Evolutionary conservation across 148 eudicot species (phyloP), one percentile per base, ranked within the genome.

Genomic region (Pharnaceum exiguum): DNA sequence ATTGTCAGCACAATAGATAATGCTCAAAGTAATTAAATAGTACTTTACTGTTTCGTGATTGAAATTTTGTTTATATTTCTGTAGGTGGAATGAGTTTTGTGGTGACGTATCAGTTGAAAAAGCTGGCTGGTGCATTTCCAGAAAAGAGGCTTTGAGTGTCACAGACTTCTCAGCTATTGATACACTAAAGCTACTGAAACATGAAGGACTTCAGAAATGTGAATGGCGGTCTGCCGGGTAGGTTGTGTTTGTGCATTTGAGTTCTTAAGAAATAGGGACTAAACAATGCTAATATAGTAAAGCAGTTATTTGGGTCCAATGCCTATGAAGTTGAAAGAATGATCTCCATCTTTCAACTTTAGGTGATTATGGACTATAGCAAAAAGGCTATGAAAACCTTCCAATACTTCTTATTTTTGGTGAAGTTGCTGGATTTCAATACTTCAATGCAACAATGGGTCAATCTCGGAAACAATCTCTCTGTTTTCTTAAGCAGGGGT

Each of bases 71-170:
- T 36, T 56, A 42, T 53, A 43, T 52, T 48, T 40, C 50, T 63
- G 69, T 62, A 93, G 98, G 39, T 93, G 99, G 99, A 69, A 80
- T 46, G 90, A 85, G 64, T 88, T 79, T 63, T 81, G 84, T 70
- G 80, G 69, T 67, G 99, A 93, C 67, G 77, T 78, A 43, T 75
- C 91, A 36, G 55, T 78, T 43, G 99, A 93, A 70, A 85, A 79
- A 77, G 95, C 87, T 60, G 84, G 83, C 33, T 93, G 99, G 96
- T 69, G 77, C 57, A 31, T 64, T 13, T 53, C 38, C 63, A 72
- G 38, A 26, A 63, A 46, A 13, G 62, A 61, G 26, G 46, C 37
- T 59, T 53, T n/a, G 21, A 39, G 27, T 52, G 45, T 59, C 10
- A 55, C 50, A 52, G 54, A 52, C 21, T 32, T 55, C 10, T 26